phyloP scores from a whole-genome alignment of 345 rosid genomes.

The Erysimum cheiranthoides region DNA sequence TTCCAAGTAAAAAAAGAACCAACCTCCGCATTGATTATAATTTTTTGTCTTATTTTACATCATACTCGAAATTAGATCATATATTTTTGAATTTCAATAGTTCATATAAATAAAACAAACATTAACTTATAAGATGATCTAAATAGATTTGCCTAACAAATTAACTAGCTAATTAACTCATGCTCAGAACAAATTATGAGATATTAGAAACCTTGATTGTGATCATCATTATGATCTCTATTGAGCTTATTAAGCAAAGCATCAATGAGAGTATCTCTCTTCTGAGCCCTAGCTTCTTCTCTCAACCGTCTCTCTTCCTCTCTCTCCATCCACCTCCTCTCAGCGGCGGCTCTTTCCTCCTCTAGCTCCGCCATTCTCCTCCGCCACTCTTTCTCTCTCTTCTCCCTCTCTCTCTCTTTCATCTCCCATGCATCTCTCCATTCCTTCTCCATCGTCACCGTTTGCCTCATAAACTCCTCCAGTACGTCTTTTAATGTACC shows the following conservation, averaged over 20 bases:
- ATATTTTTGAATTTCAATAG: not conserved
- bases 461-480: slow-evolving; percentile 86
- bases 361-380: slow-evolving; percentile 81
- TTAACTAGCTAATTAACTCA: slow-evolving; percentile 26
- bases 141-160: slow-evolving; percentile 20
- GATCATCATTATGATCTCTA: slow-evolving; percentile 53
- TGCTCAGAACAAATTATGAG: slow-evolving; percentile 33
- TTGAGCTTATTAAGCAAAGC: slow-evolving; percentile 74
- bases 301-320: slow-evolving; percentile 89
- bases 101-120: slow-evolving; percentile 13
- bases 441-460: slow-evolving; percentile 73
- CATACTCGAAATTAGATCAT: slow-evolving; percentile 3
- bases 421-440: slow-evolving; percentile 87
- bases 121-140: slow-evolving; percentile 12
- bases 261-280: slow-evolving; percentile 81
- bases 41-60: not conserved
- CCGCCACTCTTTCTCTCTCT: slow-evolving; percentile 91
- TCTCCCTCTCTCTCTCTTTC: slow-evolving; percentile 76
- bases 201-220: slow-evolving; percentile 44
- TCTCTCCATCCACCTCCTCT: slow-evolving; percentile 85
- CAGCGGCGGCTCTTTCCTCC: slow-evolving; percentile 84
- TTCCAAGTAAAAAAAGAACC: not conserved
- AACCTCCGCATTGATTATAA: not conserved
- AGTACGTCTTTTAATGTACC: slow-evolving; percentile 57
- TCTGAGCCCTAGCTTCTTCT: slow-evolving; percentile 96